phyloP scores from a whole-genome alignment of 1,139 yeast genomes.

The Yamadazyma kanchanaburiensis region DNA sequence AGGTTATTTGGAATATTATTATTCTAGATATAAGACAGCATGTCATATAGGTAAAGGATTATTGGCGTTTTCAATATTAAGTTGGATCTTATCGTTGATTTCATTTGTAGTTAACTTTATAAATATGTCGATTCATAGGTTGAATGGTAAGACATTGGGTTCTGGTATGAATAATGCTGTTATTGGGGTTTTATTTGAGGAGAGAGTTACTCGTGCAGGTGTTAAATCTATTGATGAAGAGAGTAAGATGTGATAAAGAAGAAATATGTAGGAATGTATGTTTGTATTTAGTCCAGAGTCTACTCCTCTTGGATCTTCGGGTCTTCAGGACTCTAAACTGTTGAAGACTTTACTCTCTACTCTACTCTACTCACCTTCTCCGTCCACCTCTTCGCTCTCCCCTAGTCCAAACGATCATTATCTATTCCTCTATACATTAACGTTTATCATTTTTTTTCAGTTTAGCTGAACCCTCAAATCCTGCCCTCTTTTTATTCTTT shows the following conservation, averaged over 20 bases:
- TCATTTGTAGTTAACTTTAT: conserved; percentile 19
- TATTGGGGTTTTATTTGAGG: conserved; percentile 5
- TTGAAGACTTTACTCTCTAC: too few relatives aligned
- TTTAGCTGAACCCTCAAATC: conserved; percentile 54
- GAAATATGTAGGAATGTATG: too few relatives aligned
- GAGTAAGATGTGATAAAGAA: too few relatives aligned
- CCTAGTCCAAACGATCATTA: too few relatives aligned
- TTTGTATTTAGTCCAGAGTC: too few relatives aligned
- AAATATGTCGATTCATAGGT: conserved; percentile 20
- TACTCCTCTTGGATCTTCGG: too few relatives aligned
- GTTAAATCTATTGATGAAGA: too few relatives aligned
- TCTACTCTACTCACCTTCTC: too few relatives aligned
- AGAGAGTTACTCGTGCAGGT: too few relatives aligned
- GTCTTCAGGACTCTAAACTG: too few relatives aligned
- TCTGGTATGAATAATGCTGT: background rate
- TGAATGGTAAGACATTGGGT: conserved; percentile 1
- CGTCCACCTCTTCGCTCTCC: too few relatives aligned
- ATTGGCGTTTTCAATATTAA: conserved; percentile 27
- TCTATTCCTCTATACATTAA: too few relatives aligned
- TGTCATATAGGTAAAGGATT: conserved; percentile 27
- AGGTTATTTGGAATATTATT: conserved; percentile 1
- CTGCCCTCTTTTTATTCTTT: conserved; percentile 54
- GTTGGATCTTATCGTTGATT: conserved; percentile 24
- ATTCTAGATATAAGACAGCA: conserved; percentile 4
- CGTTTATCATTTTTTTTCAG: conserved; percentile 32